Base-by-base conservation (phyloP, 1,139 yeast genomes). In the Citeromyces hawaiiensis region DNA sequence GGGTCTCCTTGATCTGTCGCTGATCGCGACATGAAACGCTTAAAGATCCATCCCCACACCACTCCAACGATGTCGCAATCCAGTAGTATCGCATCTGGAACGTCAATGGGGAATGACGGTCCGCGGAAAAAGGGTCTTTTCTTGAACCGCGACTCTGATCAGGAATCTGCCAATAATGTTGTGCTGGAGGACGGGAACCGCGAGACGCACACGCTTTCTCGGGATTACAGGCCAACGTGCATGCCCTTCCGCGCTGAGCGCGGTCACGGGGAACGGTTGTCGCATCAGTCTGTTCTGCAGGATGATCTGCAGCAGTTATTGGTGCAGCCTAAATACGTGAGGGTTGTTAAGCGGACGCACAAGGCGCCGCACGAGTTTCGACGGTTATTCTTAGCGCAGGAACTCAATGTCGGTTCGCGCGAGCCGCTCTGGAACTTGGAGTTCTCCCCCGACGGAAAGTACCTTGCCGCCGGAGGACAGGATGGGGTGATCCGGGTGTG, bases 381-480 rank as follows among this genome's bases (percentile, higher is more conserved):
- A 11, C 53, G 80, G 43, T 55, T 86, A 38, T 85, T 87, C 48
- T 60, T 86, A 36, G 94, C 95, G 1, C 96, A 87, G 56, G 94
- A 86, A 56, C 60, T 87, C 44, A 63, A 66, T 42, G 53, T 52
- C 14, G 45, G 43, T 2, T 47, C 41, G 39, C 45, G 43, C 11
- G 63, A 63, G 31, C 85, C 88, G 14, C 66, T 82, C 7, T 83
- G 87, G 73, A 72, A 76, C 14, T 66, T 83, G 64, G 72, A 75
- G 47, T 86, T 87, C 57, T 77, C 85, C 45, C 60, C 60, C 18
- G 94, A 87, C 59, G 96, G 96, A 7, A 77, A 74, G 54, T 85
- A 69, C 52, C 55, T 87, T 48, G 96, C 96, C 0, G 75, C 83
- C 0, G 95, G 91, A 0, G 94, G 95, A 8, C 72, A 82, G 45